Conservation (phyloP, 2,329 filamentous ascomycete species). For the Botryosphaeria dothidea region DNA sequence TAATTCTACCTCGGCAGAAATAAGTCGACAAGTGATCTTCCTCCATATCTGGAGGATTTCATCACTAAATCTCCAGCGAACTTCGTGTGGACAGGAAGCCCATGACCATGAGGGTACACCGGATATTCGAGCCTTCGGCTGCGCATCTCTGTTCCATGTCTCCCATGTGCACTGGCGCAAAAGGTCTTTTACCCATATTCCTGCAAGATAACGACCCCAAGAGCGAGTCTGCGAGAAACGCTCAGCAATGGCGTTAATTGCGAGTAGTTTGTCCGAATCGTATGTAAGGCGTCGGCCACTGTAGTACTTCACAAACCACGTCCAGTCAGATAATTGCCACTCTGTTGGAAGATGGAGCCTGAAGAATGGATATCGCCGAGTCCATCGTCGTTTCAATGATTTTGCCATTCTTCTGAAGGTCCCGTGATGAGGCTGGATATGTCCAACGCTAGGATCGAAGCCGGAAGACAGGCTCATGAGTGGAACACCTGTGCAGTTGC, state of each 20-base stretch:
- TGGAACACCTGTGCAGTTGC: background rate
- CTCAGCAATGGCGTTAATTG: background rate
- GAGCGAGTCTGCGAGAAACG: background rate
- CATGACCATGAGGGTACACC: no score
- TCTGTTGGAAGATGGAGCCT: no score
- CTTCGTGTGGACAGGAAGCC: no score
- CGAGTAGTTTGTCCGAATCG: background rate
- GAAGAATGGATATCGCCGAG: background rate
- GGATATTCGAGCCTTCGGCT: no score
- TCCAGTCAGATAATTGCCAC: background rate
- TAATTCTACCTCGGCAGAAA: no score
- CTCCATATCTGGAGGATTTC: no score
- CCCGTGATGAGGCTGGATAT: background rate
- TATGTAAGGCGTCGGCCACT: background rate
- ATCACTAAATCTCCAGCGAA: no score
- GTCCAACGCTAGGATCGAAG: background rate
- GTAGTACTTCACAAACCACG: fast-evolving
- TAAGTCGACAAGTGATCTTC: no score
- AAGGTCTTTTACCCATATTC: background rate
- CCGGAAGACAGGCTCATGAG: background rate
- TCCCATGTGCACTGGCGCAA: background rate
- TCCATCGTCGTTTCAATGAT: background rate
- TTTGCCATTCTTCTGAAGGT: background rate
- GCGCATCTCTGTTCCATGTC: no score
- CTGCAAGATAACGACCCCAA: background rate